These are phyloP conservation scores for Aquilaria agallochum DNA, from an alignment of 441 rosid genomes.

Conservation along the genomic window DNA sequence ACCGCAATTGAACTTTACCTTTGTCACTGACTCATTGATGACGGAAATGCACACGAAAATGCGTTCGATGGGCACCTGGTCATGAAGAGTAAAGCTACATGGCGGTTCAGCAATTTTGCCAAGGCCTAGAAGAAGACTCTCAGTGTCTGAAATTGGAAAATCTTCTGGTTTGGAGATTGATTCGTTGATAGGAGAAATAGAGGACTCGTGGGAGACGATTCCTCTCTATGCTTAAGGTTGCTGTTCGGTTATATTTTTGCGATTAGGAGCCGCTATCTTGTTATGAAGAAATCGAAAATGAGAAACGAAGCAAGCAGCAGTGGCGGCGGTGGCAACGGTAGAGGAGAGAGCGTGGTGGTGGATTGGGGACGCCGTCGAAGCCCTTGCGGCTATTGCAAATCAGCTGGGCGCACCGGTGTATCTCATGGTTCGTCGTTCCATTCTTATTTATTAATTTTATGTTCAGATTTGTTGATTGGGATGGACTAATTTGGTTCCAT, in stretches of 20 bases:
- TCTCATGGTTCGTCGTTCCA: conserved; percentile 57
- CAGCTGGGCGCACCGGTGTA: conserved; percentile 42
- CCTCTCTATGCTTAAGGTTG: background rate
- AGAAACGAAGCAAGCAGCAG: conserved; percentile 67
- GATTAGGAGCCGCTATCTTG: background rate
- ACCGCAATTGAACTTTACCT: no score
- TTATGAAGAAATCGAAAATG: conserved; percentile 28
- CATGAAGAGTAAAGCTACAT: no score
- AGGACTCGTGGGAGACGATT: background rate
- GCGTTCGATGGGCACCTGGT: no score
- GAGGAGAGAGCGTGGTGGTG: conserved; percentile 54
- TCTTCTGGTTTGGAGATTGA: background rate
- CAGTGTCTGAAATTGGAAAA: no score
- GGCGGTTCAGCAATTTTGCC: no score
- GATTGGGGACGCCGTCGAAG: conserved; percentile 56
- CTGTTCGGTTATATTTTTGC: background rate
- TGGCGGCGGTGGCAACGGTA: conserved; percentile 28
- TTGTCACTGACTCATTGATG: no score
- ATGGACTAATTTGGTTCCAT: background rate
- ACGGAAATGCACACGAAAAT: no score
- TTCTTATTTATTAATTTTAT: background rate
- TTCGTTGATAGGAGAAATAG: background rate
- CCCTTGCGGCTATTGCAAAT: conserved; percentile 82
- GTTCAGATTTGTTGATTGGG: conserved; percentile 3
- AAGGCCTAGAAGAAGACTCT: no score